Evolutionary conservation across 495 filamentous ascomycete species (phyloP), one percentile per base, ranked within the genome.

Genomic region (Hypomontagnella submonticulosa): DNA sequence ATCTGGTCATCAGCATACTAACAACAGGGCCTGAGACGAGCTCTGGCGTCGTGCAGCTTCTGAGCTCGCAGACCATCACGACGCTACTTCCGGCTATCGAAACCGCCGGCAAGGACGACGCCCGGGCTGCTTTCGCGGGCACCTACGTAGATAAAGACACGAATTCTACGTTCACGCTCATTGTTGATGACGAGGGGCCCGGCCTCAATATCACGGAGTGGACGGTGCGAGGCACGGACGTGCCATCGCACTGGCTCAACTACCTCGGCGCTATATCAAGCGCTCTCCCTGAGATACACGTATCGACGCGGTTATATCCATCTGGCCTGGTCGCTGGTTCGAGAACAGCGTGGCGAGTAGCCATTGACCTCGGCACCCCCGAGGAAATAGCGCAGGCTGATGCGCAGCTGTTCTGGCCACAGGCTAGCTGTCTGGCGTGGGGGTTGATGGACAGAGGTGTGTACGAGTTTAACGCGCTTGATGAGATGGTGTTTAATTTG

Each of bases 1-100:
- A 78, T 32, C 68, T 84, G 30, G 83, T 85, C 47, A 84, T 84
- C 33, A 77, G 75, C 8, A 56, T 87, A 8, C 56, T 85, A 1
- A 67, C 66, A 4, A 77, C 79, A 2, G 80, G 73, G 12, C 36
- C 69, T 12, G 40, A 66, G 7, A 13, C 61, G 0, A 57, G 40
- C 11, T 69, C 73, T 9, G 61, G 73, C n/a, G 41, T 80, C 8
- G 50, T 77, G 1, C 63, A 74, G 6, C 63, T 49, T 9, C 54
- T 83, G 0, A 41, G 82, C 16, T 65, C 61, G 15, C 38, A 48
- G 12, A 46, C 32, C 0, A 38, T 51, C 51, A 32, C 36, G 13
- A 19, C 37, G 0, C 33, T 73, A 15, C 36, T 77, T 11, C 76
- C 79, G 0, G 76, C 75, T 3, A 57, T 83, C 19, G 83, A 85